Base-by-base conservation (phyloP, 169 alveolate genomes). In the Plasmodium knowlesi region DNA sequence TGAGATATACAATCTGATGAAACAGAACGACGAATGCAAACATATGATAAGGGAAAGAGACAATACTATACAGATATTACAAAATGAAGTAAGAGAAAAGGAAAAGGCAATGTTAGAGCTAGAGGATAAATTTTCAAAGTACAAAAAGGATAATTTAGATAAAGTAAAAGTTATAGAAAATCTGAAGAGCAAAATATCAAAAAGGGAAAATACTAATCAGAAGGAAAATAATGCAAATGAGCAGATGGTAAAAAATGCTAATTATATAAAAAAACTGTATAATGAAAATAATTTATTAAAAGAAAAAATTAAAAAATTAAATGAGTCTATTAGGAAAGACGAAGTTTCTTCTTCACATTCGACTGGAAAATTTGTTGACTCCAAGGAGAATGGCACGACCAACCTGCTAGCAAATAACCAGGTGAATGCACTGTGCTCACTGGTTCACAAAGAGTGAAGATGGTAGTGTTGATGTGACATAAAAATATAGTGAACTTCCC, bases 231-330 rank as follows among this genome's bases (percentile, higher is more conserved):
- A 22, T 84, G 81, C 22, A 3, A 39, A 53, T 57, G 86, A 86
- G 5, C 81, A 30, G 28, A 30, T 57, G 43, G 41, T 70, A 16
- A 86, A 86, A 57, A 86, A 86, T 86, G 67, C 54, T 86, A 76
- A 86, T 86, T 86, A 86, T 76, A 25, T 86, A 53, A 86, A 74
- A 50, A 86, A 86, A 74, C 43, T 86, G 81, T 86, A 86, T 54
- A 86, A 86, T 53, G 93, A 86, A 86, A 86, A 86, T 53, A 86
- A 76, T 74, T 74, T 86, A 53, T 74, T 86, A 86, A 86, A 76
- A 53, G 93, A 86, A 76, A 86, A 57, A 86, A 74, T 86, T 32
- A 86, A 86, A 86, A 86, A 76, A 54, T 78, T 86, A 25, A 86
- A 9, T 25, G 81, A 37, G 19, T 43, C 73, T 41, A 76, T 16